Evolutionary conservation across 371 early-diverging fungal species (phyloP).

Genomic region (Haplosporangium sp.): DNA sequence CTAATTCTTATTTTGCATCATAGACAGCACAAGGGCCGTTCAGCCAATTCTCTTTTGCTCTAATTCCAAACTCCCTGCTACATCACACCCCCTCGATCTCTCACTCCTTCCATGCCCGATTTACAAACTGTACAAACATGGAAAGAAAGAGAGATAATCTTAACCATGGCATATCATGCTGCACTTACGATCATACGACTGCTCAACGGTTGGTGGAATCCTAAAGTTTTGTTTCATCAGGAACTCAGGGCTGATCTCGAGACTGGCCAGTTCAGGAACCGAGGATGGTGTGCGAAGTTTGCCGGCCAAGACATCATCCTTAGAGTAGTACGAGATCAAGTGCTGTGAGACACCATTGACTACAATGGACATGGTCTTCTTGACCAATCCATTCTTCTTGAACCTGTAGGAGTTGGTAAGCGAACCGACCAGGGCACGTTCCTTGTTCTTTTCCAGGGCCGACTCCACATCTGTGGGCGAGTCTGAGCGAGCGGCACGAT

Average conservation of each 20-base stretch:
- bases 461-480: slow-evolving; percentile 57
- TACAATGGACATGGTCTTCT: slow-evolving; percentile 86
- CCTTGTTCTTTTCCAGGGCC: slow-evolving; percentile 61
- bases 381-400: slow-evolving; percentile 83
- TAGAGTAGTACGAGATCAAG: slow-evolving; percentile 86
- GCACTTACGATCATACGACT: slow-evolving; percentile 25
- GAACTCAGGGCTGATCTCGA: slow-evolving; percentile 65
- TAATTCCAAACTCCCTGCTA: slow-evolving; percentile 9
- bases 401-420: slow-evolving; percentile 72
- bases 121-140: slow-evolving; percentile 2
- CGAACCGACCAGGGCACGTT: slow-evolving; percentile 72
- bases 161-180: no score
- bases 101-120: not conserved
- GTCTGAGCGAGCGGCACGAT: slow-evolving; percentile 34
- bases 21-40: slow-evolving; percentile 6
- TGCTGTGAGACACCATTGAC: slow-evolving; percentile 81
- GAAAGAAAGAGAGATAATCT: no score
- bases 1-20: not conserved
- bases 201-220: slow-evolving; percentile 63
- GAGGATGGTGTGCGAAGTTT: slow-evolving; percentile 64
- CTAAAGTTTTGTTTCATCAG: slow-evolving; percentile 67
- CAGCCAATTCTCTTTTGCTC: slow-evolving; percentile 6
- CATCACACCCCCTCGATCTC: not conserved
- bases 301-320: slow-evolving; percentile 73
- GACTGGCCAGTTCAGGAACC: slow-evolving; percentile 58